Conservation (phyloP, 768 basidiomycete genomes). For the Suillus bovinus region DNA sequence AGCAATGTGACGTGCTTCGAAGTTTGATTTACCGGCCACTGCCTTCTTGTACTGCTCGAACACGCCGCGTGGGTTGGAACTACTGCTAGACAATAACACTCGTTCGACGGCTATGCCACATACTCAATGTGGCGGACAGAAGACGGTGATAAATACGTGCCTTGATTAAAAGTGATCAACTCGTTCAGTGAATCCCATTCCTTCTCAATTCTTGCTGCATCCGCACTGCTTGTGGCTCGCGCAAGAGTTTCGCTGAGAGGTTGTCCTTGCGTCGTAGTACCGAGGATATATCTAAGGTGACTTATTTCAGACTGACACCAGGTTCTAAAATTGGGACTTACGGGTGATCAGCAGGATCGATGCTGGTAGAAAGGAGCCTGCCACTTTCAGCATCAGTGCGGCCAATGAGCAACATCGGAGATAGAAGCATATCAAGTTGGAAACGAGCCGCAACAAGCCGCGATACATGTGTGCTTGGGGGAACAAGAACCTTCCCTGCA, state of each 20-base stretch:
- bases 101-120: slow-evolving; percentile 22
- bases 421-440: slow-evolving; percentile 88
- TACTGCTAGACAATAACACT: slow-evolving; percentile 20
- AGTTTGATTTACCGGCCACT: slow-evolving; percentile 66
- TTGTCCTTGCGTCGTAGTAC: slow-evolving; percentile 50
- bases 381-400: slow-evolving; percentile 91
- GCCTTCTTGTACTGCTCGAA: slow-evolving; percentile 60
- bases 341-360: slow-evolving; percentile 78
- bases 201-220: slow-evolving; percentile 72
- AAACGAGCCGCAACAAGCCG: slow-evolving; percentile 85
- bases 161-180: slow-evolving; percentile 84
- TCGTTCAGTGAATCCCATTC: slow-evolving; percentile 71
- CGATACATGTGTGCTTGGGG: slow-evolving; percentile 82
- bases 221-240: slow-evolving; percentile 62
- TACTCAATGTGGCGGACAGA: slow-evolving; percentile 4
- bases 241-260: slow-evolving; percentile 70
- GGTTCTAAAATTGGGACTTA: slow-evolving; percentile 24
- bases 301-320: not conserved
- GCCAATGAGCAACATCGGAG: slow-evolving; percentile 86
- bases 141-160: slow-evolving; percentile 38
- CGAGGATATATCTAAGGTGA: slow-evolving; percentile 57
- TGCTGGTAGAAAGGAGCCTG: slow-evolving; percentile 79
- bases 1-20: slow-evolving; percentile 72
- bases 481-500: slow-evolving; percentile 91
- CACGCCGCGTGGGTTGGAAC: slow-evolving; percentile 40